These are phyloP conservation scores for Zopfia rhizophila DNA, from an alignment of 2,329 filamentous ascomycete genomes.

Conservation along the genomic window DNA sequence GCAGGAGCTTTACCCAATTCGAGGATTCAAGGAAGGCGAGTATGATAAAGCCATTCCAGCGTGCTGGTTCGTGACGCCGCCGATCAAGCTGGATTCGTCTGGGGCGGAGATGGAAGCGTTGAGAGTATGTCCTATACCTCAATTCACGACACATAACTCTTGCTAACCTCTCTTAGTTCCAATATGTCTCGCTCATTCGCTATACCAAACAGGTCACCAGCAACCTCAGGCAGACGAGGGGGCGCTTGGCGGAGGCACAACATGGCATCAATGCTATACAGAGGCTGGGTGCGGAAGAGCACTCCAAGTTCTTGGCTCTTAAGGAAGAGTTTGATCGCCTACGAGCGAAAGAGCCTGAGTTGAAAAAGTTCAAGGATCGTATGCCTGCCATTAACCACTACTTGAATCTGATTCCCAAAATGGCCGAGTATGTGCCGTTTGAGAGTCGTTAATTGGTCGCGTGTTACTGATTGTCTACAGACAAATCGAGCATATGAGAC, in stretches of 20 bases:
- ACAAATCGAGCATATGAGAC: slow-evolving; percentile 42
- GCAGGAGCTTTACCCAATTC: slow-evolving; percentile 57
- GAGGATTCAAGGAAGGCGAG: slow-evolving; percentile 54
- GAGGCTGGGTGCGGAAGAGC: slow-evolving; percentile 49
- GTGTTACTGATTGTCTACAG: slow-evolving; percentile 30
- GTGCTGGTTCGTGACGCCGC: slow-evolving; percentile 57
- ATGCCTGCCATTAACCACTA: slow-evolving; percentile 40
- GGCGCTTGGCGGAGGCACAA: slow-evolving; percentile 34
- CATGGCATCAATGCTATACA: slow-evolving; percentile 37
- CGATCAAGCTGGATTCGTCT: slow-evolving; percentile 51
- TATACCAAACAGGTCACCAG: slow-evolving; percentile 37
- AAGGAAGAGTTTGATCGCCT: slow-evolving; percentile 33
- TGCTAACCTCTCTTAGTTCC: slow-evolving; percentile 54
- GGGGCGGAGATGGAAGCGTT: slow-evolving; percentile 55
- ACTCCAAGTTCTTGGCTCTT: slow-evolving; percentile 39
- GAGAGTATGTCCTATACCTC: slow-evolving; percentile 43
- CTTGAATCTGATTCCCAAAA: slow-evolving; percentile 36
- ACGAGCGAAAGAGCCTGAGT: slow-evolving; percentile 26
- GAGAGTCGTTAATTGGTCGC: too few relatives aligned
- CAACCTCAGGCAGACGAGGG: slow-evolving; percentile 31
- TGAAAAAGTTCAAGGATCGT: slow-evolving; percentile 30
- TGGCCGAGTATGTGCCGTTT: slow-evolving; percentile 35
- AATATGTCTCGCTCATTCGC: slow-evolving; percentile 51
- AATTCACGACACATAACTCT: background rate
- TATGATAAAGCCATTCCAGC: slow-evolving; percentile 57